Evolutionary conservation across 345 rosid species (phyloP).

Genomic region (Hibiscus syriacus): DNA sequence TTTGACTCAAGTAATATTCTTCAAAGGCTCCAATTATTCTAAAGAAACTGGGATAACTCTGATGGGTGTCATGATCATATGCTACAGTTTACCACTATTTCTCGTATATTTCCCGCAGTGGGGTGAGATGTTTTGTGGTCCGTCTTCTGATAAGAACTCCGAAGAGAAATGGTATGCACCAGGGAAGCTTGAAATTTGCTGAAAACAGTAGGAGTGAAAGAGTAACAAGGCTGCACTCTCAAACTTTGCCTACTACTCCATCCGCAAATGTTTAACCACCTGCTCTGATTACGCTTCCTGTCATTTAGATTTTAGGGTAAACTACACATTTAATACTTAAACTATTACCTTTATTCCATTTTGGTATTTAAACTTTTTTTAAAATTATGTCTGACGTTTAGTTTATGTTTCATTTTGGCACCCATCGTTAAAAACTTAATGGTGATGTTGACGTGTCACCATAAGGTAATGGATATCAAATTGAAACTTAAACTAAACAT

Average conservation of each 20-base stretch:
- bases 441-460: too few relatives aligned
- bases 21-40: constrained; percentile 70
- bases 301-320: background rate
- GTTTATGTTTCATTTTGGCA: too few relatives aligned
- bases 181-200: constrained; percentile 57
- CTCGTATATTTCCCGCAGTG: constrained; percentile 80
- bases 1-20: constrained; percentile 72
- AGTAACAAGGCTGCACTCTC: constrained; percentile 22
- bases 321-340: too few relatives aligned
- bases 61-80: constrained; percentile 75
- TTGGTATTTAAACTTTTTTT: too few relatives aligned
- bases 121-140: constrained; percentile 92
- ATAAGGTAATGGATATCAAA: too few relatives aligned
- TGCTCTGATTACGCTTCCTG: background rate
- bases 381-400: too few relatives aligned
- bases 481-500: too few relatives aligned
- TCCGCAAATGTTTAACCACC: constrained; percentile 17
- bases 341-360: too few relatives aligned
- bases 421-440: too few relatives aligned
- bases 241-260: constrained; percentile 11
- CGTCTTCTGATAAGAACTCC: constrained; percentile 30
- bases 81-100: constrained; percentile 51
- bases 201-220: constrained; percentile 63
- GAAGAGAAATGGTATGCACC: constrained; percentile 40
- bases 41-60: constrained; percentile 67